Evolutionary conservation across 2,329 filamentous ascomycete species (phyloP), one percentile per base, ranked within the genome.

Genomic region (Clathrospora elynae): DNA sequence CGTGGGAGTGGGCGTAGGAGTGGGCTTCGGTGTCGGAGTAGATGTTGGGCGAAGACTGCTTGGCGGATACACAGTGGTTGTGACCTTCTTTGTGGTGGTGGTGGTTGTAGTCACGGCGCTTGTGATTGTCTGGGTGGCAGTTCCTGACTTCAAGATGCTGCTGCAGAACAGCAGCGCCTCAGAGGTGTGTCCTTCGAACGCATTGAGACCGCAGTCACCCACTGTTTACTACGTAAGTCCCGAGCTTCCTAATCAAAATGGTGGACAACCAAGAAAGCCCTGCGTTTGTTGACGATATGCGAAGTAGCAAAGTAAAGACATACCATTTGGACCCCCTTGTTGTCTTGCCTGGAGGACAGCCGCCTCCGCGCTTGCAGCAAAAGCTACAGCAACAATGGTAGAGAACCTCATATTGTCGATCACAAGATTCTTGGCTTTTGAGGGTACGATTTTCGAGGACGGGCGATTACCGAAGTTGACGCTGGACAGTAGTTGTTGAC

Each of bases 91-190:
- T 6, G 46, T 55, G 4, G 51, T 46, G 2, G 62, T 66, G 1
- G 53, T 56, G 2, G 61, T 65, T 7, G 37, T 46, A 5, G 53
- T 51, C 5, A 25, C 30, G 11, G 53, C 59, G 24, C 28, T 36
- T 2, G 61, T 66, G 3, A 56, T 36, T 1, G 61, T 66, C 5
- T 38, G 16, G 8, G 61, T 66, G 2, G 55, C 52, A 30, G 61
- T 64, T 18, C 62, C 62, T 3, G 53, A 56, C 12, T 48, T 56
- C 28, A 67, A 32, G 12, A 66, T 49, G 35, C 54, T 65, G 44
- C 58, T 63, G 34, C 64, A 67, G 43, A 63, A 63, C 7, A 64
- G 35, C 7, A 52, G 41, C 8, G 64, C 64, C 42, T 67, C 64
- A 1, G 60, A 48, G 5, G 60, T 61, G 40, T 66, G 62, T 8